A percentile compares a stretch with the other conserved stretches of the same genome.
phyloP scores from a whole-genome alignment of 1,284 basidiomycete species.

The Veloboletus limbatus region DNA sequence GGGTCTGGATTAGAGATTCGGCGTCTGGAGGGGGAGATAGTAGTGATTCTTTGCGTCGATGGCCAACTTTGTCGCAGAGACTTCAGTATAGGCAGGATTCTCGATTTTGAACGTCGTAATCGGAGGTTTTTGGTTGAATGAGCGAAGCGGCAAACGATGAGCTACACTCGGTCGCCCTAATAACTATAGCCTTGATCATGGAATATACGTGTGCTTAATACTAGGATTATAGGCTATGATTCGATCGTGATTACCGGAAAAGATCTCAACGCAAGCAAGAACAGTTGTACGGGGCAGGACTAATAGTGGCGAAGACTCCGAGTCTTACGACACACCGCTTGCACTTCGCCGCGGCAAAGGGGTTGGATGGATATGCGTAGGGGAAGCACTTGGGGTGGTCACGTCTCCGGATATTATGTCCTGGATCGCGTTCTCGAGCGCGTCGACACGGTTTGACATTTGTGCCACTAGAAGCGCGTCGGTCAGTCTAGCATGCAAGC shows the following conservation, averaged over 20 bases:
- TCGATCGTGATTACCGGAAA: constrained; percentile 17
- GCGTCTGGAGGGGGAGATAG: too few species aligned
- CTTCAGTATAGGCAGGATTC: constrained; percentile 8
- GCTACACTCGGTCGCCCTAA: too few species aligned
- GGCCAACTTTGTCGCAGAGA: constrained; percentile 4
- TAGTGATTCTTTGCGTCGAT: constrained; percentile 10
- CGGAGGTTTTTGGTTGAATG: constrained; percentile 4
- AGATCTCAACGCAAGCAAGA: constrained; percentile 17
- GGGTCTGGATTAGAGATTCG: constrained; percentile 37
- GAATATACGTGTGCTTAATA: neutral
- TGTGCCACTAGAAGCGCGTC: constrained; percentile 59
- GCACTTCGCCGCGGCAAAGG: constrained; percentile 40
- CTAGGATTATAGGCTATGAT: constrained; percentile 13
- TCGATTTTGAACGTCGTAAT: constrained; percentile 11
- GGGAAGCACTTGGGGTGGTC: constrained; percentile 43
- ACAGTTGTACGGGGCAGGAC: constrained; percentile 7
- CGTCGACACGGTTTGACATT: constrained; percentile 82
- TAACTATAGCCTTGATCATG: neutral
- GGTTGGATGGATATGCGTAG: constrained; percentile 37
- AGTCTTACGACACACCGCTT: constrained; percentile 32
- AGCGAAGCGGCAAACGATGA: neutral
- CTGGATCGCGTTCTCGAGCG: constrained; percentile 76
- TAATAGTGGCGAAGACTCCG: constrained; percentile 12
- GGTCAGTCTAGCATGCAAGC: constrained; percentile 1
- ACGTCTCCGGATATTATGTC: constrained; percentile 77